Evolutionary conservation across 2,329 filamentous ascomycete species (phyloP), one percentile per base, ranked within the genome.

Genomic region (Fusarium marasasianum): DNA sequence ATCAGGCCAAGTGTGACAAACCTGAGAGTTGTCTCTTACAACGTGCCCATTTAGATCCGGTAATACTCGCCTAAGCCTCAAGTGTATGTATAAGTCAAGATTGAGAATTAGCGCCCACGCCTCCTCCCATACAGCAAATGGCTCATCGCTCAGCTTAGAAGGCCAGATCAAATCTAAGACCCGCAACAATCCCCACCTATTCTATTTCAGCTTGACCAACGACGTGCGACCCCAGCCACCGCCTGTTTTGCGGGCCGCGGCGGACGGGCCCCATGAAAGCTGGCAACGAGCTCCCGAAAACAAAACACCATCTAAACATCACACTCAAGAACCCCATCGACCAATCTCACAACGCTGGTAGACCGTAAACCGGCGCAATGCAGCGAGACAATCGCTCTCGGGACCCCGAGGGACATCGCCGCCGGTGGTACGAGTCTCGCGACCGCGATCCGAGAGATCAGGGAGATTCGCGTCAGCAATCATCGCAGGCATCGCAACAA

Each of bases 301-400:
- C 77, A 79, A 79, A 79, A 79, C 78, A 76, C 65, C 73, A 74
- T 72, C 76, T 74, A 77, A 76, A 76, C 73, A 75, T 73, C 60
- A 63, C 57, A 54, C 40, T 60, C 26, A 41, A 55, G 40, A 53
- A 58, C 47, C 40, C 47, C 58, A 54, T 68, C 69, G 47, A 63
- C 60, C 68, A 74, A 66, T 59, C 26, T 70, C 73, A 73, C 72
- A 71, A 74, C 72, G 65, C 64, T 71, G 77, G 48, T 68, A 74
- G 70, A 71, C 51, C 58, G 68, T 74, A 69, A 64, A 74, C 74
- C 78, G 78, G 74, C 75, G 83, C 79, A 80, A 89, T 87, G 86
- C 87, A 88, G 87, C 84, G 86, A 83, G 85, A 86, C 79, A 83
- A 85, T 82, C 87, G 87, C 80, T 86, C 86, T 78, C 86, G 87